These are phyloP conservation scores for Lentinula aciculospora DNA, from an alignment of 768 basidiomycete genomes.

Conservation along the genomic window DNA sequence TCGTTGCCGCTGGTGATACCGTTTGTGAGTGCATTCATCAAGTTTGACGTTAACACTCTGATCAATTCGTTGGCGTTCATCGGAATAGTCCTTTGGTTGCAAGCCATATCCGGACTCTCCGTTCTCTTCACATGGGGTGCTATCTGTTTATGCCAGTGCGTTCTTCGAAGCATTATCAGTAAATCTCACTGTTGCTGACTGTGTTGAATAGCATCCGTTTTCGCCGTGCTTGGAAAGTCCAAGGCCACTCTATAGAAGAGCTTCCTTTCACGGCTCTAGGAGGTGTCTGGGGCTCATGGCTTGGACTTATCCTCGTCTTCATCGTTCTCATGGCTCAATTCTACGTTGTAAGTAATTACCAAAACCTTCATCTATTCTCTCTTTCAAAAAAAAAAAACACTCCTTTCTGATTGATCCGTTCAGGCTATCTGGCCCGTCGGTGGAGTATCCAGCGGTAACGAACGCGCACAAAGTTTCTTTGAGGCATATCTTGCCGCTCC, in stretches of 20 bases:
- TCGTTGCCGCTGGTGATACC: conserved; percentile 25
- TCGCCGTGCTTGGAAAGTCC: conserved; percentile 35
- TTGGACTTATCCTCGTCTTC: conserved; percentile 33
- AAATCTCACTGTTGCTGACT: neutral
- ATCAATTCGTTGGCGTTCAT: neutral
- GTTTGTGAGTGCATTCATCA: conserved; percentile 27
- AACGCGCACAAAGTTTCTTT: conserved; percentile 33
- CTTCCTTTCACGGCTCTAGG: conserved; percentile 39
- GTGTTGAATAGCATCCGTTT: conserved; percentile 31
- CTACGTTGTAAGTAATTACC: conserved; percentile 27
- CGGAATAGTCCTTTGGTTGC: conserved; percentile 32
- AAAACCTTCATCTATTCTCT: neutral
- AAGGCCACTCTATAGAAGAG: conserved; percentile 40
- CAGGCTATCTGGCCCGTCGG: conserved; percentile 38
- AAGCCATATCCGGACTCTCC: conserved; percentile 41
- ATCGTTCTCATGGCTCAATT: conserved; percentile 41
- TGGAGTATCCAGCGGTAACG: conserved; percentile 20
- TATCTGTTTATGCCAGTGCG: conserved; percentile 41
- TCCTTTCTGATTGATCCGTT: neutral
- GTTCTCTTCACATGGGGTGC: conserved; percentile 41
- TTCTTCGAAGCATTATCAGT: neutral
- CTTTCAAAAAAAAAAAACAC: neutral
- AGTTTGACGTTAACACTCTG: neutral
- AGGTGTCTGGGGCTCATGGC: conserved; percentile 40
- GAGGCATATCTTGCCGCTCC: conserved; percentile 27